These are phyloP conservation scores for Hymenoscyphus scutula DNA, from an alignment of 2,329 filamentous ascomycete species.

Conservation along the genomic window DNA sequence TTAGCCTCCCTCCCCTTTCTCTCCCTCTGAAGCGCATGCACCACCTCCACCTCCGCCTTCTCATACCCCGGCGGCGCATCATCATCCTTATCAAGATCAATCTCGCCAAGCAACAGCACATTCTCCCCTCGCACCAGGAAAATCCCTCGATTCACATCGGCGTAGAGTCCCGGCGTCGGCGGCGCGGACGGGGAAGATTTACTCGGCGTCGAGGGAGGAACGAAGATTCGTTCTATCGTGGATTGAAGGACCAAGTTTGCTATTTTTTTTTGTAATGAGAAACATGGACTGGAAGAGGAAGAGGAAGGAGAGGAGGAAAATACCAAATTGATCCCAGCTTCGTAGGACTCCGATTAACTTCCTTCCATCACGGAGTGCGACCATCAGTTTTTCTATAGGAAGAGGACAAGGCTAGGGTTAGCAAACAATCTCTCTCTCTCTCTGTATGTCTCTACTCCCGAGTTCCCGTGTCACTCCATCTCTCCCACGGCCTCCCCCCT, in stretches of 20 bases:
- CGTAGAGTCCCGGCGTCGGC: constrained; percentile 58
- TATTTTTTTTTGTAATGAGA: constrained; percentile 40
- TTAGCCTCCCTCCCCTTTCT: constrained; percentile 67
- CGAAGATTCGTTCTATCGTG: constrained; percentile 83
- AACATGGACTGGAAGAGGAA: constrained; percentile 6
- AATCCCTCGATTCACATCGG: constrained; percentile 80
- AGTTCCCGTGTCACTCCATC: not conserved
- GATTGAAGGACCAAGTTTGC: constrained; percentile 94
- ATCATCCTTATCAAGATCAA: constrained; percentile 95
- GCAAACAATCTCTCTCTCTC: not conserved
- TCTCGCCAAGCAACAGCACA: constrained; percentile 91
- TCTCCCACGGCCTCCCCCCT: not conserved
- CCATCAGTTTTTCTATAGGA: constrained; percentile 83
- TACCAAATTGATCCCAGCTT: constrained; percentile 98
- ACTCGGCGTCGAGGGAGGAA: constrained; percentile 44
- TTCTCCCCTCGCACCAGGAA: constrained; percentile 96
- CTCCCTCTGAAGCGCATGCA: constrained; percentile 71
- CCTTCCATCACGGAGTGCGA: constrained; percentile 86
- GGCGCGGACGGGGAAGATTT: constrained; percentile 32
- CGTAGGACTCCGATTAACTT: constrained; percentile 90
- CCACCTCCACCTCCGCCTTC: constrained; percentile 63
- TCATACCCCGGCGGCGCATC: constrained; percentile 70
- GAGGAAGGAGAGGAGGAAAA: constrained; percentile 30
- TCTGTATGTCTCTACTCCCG: not conserved
- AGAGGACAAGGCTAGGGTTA: not conserved